Base-by-base conservation (phyloP, 2,329 filamentous ascomycete genomes). In the Xylariaceae sp. region DNA sequence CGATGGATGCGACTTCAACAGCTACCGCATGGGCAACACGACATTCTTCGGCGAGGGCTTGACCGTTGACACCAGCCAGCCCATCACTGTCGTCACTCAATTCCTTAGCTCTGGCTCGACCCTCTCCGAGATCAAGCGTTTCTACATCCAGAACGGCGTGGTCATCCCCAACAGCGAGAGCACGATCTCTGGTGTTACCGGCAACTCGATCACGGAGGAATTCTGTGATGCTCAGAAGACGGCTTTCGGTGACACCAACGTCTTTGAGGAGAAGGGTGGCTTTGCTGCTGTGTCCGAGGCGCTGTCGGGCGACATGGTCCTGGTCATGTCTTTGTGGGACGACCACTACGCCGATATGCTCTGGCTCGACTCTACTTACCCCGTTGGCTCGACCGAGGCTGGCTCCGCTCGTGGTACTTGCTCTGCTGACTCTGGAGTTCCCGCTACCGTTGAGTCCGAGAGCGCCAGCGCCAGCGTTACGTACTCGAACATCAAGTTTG, bases 1-100 rank as follows among this genome's bases (percentile, higher is more conserved):
- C 53, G 79, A 83, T 58, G 82, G 82, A 43, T 86, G 82, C 60
- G 82, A 84, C 64, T 83, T 80, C 74, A 83, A 83, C 73, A 69
- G 74, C 40, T 85, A 76, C 76, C 80, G 81, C 62, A 75, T 81
- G 72, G 82, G 82, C 52, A 72, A 78, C 64, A 69, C 68, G 41
- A 68, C 68, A 64, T 85, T 83, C 73, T 85, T 78, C 68, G 82
- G 82, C 46, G 65, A 71, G 0, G 76, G 75, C 49, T 68, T 69
- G 58, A 79, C 69, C 22, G 68, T 85, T 58, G 75, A 83, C 66
- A 81, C 78, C 42, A 71, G 59, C 50, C 70, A 72, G 60, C 73
- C 74, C 50, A 71, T 84, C 59, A 85, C 80, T 14, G 78, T 83
- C 14, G 75, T 84, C 41, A 82, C 80, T 6, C 80, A 83, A 60